Conservation (phyloP, 75 land plant species). For the Pseudotsuga menziesii region DNA sequence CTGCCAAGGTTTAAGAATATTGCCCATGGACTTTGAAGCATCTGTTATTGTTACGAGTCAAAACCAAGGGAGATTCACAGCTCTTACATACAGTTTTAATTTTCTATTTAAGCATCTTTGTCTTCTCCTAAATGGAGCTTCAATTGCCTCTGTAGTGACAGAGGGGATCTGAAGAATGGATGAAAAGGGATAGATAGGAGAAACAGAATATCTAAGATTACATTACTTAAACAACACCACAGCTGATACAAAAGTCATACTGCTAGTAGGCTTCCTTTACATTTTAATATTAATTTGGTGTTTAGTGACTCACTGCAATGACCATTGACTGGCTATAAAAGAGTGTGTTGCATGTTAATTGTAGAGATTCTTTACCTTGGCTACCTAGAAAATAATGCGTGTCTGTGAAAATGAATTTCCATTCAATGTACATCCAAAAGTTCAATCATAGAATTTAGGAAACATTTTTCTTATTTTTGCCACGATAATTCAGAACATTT, state of each 20-base stretch:
- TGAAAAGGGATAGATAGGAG: background rate
- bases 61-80: background rate
- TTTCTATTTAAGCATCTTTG: too few relatives aligned
- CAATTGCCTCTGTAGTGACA: background rate
- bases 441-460: background rate
- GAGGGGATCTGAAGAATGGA: background rate
- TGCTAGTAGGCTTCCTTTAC: background rate
- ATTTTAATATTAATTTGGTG: background rate
- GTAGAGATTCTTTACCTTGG: too few relatives aligned
- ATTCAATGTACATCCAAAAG: background rate
- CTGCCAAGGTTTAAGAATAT: background rate
- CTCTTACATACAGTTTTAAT: background rate
- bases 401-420: background rate
- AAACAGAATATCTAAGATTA: background rate
- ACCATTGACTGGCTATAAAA: background rate
- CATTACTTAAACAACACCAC: background rate
- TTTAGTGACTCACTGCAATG: background rate
- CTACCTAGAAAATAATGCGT: background rate
- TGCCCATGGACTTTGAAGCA: background rate
- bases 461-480: background rate
- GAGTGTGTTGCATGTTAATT: too few relatives aligned
- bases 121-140: background rate
- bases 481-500: background rate
- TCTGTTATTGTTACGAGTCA: background rate
- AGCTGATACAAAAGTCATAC: background rate